Evolutionary conservation across 2,329 filamentous ascomycete species (phyloP), one percentile per base, ranked within the genome.

Genomic region (Diaporthe ilicicola): DNA sequence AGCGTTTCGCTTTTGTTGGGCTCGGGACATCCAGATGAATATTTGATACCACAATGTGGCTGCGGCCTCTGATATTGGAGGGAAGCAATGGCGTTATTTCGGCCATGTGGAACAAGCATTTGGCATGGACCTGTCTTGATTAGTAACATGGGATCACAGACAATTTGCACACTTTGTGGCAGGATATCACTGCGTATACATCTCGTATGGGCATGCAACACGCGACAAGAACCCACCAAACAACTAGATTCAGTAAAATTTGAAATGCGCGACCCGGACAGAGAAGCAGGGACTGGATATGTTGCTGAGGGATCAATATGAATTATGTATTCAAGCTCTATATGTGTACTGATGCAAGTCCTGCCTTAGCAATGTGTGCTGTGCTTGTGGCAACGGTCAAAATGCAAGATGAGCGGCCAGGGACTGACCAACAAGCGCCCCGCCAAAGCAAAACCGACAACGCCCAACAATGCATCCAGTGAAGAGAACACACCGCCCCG

Each of bases 41-140:
- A 37, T 64, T 64, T 50, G 59, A 64, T 50, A 64, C 44, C 59
- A 64, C 29, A 19, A 19, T 34, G 59, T 10, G 56, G 17, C n/a
- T 9, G 12, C 1, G 55, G 44, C 19, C 42, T 29, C 42, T 48
- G 12, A 17, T 24, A 48, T 48, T 39, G 56, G 56, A 62, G 15
- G 42, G n/a, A 50, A 64, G 29, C 29, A 50, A 13, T 50, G 59
- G 59, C 29, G 44, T 50, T 50, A 3, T 50, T 37, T 22, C 13
- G 44, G 29, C 17, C 9, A 50, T 37, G n/a, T 50, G 37, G 22
- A 50, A n/a, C 59, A 8, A 3, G 54, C 37, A 4, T 48, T 24
- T 62, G 24, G 56, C 56, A 34, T 15, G 6, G 19, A 17, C 44
- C 32, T 34, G 9, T 34, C 9, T 34, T 4, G 4, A 9, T 34